Evolutionary conservation across 2,329 filamentous ascomycete genomes (phyloP).

Genomic region (Didymella lethalis): DNA sequence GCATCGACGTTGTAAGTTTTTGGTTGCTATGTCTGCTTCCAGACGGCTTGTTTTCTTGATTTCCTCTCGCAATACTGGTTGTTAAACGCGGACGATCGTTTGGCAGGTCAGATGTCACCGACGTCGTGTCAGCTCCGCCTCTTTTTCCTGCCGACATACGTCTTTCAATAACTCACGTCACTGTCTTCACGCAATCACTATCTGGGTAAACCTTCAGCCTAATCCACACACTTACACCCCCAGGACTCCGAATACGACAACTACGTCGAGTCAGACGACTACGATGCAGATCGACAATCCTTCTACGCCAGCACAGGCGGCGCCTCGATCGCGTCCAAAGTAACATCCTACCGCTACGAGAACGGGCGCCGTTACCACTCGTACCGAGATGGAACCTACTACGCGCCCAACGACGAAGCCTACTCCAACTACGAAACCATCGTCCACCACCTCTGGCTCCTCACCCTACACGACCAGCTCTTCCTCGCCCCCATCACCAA

Average conservation of each 20-base stretch:
- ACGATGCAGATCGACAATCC: slow-evolving; percentile 38
- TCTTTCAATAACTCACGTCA: background rate
- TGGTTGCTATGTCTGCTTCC: background rate
- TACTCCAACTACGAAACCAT: slow-evolving; percentile 41
- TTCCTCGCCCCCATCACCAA: slow-evolving; percentile 45
- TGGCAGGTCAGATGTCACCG: background rate
- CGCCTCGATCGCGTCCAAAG: slow-evolving; percentile 50
- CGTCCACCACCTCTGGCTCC: slow-evolving; percentile 47
- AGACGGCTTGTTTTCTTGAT: background rate
- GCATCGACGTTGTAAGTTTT: slow-evolving; percentile 28
- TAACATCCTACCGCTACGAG: slow-evolving; percentile 52
- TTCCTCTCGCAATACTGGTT: background rate
- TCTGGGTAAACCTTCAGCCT: background rate
- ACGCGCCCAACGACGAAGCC: slow-evolving; percentile 46
- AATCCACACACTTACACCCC: background rate
- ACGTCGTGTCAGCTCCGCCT: background rate
- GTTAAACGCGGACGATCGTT: background rate
- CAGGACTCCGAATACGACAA: slow-evolving; percentile 39
- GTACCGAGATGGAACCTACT: slow-evolving; percentile 46
- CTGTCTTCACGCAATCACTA: background rate
- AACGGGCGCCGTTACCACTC: slow-evolving; percentile 49
- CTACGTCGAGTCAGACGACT: slow-evolving; percentile 34
- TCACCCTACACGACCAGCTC: slow-evolving; percentile 46
- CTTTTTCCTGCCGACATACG: background rate
- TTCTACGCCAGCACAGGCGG: slow-evolving; percentile 43